Conservation (phyloP, 108 stramenopile species). For the Nitzschia putrida region DNA sequence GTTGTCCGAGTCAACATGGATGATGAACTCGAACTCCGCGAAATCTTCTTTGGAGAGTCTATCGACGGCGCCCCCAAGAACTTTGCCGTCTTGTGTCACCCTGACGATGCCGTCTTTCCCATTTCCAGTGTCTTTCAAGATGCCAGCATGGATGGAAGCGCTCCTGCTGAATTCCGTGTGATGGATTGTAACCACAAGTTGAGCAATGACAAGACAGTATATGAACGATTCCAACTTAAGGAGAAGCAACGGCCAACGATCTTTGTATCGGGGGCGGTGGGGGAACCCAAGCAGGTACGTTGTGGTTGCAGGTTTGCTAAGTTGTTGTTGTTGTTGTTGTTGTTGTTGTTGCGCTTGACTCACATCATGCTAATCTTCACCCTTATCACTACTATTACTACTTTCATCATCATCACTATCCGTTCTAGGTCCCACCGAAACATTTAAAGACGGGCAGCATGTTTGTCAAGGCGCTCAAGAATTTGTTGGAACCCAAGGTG, state of each 20-base stretch:
- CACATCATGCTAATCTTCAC: too few species aligned
- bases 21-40: constrained; percentile 74
- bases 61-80: constrained; percentile 49
- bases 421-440: constrained; percentile 58
- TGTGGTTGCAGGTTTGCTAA: background rate
- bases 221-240: constrained; percentile 75
- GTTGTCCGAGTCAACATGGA: constrained; percentile 68
- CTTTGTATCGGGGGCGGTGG: constrained; percentile 76
- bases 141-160: constrained; percentile 61
- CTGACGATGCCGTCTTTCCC: constrained; percentile 47
- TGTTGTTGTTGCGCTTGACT: background rate
- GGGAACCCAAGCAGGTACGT: constrained; percentile 66
- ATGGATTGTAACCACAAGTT: constrained; percentile 76
- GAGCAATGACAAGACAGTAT: constrained; percentile 68
- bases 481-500: constrained; percentile 74
- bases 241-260: constrained; percentile 73
- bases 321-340: constrained; percentile 5
- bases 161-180: constrained; percentile 69
- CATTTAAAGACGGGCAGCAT: constrained; percentile 80
- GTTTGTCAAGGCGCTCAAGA: constrained; percentile 73
- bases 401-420: background rate
- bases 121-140: constrained; percentile 77
- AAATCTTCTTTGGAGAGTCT: constrained; percentile 78
- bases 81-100: constrained; percentile 77
- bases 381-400: background rate